Conservation (phyloP, 1,284 basidiomycete species). For the Cryptococcus sp. region DNA sequence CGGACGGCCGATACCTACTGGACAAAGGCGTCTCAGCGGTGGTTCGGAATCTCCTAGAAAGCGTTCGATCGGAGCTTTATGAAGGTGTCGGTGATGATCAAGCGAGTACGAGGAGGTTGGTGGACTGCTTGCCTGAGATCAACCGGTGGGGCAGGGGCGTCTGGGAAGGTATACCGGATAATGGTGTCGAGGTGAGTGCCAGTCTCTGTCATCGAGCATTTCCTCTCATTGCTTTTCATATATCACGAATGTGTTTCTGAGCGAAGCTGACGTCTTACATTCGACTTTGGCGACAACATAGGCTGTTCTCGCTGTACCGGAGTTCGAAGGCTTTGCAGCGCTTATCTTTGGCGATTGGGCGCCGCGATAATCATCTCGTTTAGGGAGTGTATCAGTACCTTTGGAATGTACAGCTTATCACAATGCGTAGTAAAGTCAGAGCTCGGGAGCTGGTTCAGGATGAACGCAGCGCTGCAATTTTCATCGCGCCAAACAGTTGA, state of each 20-base stretch:
- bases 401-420: too few relatives aligned
- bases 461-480: too few relatives aligned
- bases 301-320: constrained; percentile 37
- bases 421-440: too few relatives aligned
- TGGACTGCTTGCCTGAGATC: constrained; percentile 47
- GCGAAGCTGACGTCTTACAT: not conserved
- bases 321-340: constrained; percentile 49
- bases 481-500: too few relatives aligned
- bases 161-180: constrained; percentile 51
- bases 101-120: constrained; percentile 29
- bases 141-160: constrained; percentile 48
- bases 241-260: not conserved
- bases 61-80: constrained; percentile 32
- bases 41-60: constrained; percentile 27
- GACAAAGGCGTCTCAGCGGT: constrained; percentile 43
- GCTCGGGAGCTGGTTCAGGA: too few relatives aligned
- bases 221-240: not conserved
- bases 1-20: constrained; percentile 46
- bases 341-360: constrained; percentile 54
- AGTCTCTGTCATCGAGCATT: not conserved
- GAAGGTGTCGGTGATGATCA: constrained; percentile 3
- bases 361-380: constrained; percentile 9
- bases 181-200: constrained; percentile 46
- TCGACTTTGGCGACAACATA: not conserved
- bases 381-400: too few relatives aligned